These are phyloP conservation scores for Phialophora chinensis DNA, from an alignment of 2,329 filamentous ascomycete genomes.

Conservation along the genomic window DNA sequence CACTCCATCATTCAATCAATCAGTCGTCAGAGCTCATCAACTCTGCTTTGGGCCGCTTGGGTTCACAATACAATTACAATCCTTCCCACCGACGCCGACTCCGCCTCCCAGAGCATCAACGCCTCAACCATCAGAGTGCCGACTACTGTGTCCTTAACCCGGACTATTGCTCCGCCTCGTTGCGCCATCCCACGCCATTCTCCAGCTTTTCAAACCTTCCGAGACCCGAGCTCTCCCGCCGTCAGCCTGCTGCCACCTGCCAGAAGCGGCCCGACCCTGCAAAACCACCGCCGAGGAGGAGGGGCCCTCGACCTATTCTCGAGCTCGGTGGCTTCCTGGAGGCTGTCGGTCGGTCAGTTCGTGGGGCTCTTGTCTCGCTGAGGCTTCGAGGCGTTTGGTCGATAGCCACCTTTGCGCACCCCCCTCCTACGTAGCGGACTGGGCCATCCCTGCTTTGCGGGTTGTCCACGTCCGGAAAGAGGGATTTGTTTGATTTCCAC, in stretches of 20 bases:
- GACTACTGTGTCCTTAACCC: slow-evolving; percentile 12
- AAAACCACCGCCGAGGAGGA: not conserved
- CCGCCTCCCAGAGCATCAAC: not conserved
- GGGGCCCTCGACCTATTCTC: slow-evolving; percentile 10
- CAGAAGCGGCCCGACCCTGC: slow-evolving; percentile 18
- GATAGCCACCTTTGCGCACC: slow-evolving; percentile 13
- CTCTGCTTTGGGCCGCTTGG: not conserved
- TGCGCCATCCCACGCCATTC: slow-evolving; percentile 24
- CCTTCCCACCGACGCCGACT: not conserved
- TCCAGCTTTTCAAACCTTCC: slow-evolving; percentile 20
- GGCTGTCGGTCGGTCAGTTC: not conserved
- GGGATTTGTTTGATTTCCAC: slow-evolving; percentile 7
- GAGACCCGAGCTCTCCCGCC: slow-evolving; percentile 18
- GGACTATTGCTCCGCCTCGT: slow-evolving; percentile 22
- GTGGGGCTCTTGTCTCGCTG: slow-evolving; percentile 7
- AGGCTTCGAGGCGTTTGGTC: not conserved
- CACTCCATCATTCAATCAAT: not conserved
- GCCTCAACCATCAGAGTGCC: not conserved
- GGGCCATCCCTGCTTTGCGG: not conserved
- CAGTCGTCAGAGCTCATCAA: not conserved
- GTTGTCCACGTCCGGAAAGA: slow-evolving; percentile 1
- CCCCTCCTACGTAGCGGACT: not conserved
- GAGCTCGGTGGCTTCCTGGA: not conserved
- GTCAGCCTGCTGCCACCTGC: slow-evolving; percentile 23
- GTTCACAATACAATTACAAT: not conserved